Evolutionary conservation across 495 filamentous ascomycete species (phyloP), one percentile per base, ranked within the genome.

Genomic region (Evansstolkia leycettana): DNA sequence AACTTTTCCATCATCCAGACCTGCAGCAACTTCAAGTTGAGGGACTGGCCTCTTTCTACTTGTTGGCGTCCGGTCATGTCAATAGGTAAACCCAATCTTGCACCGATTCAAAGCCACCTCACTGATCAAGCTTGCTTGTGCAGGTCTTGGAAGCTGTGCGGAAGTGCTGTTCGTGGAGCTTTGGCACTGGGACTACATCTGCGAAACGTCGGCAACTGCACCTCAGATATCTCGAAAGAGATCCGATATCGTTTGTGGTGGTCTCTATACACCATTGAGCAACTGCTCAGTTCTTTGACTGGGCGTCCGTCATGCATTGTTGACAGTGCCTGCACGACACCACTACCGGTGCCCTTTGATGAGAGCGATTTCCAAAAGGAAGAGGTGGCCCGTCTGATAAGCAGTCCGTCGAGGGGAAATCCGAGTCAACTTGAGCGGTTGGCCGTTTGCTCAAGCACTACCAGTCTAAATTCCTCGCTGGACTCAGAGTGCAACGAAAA

Each of bases 71-170:
- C 14, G 66, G 69, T 20, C 72, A 78, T 36, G 58, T 78, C 25
- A 79, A 77, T 38, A 56, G 75, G 77, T 80, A 59, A 6, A 4
- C 6, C n/a, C 10, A 7, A 9, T 23, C 2, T 34, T 24, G 11
- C 17, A 14, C 16, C 27, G 23, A 14, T 11, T 15, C 26, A 17
- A 8, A 29, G 6, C 8, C 7, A 23, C n/a, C 33, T 35, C 14
- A 29, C 41, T 48, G 4, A 54, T 37, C 18, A 41, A 16, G 27
- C 34, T 19, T 23, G 31, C 33, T 32, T 32, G 14, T 27, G 5
- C 24, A 80, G 77, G 42, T 67, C 77, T 31, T 82, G 76, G 75
- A 72, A 69, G 28, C 38, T 76, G 11, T 62, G 51, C 40, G 78
- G 76, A 11, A 58, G 71, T 46, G 71, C 73, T 6, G 52, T 80